These are phyloP conservation scores for Sechiopsis laciniata DNA, from an alignment of 306 rosid species.

Conservation along the genomic window DNA sequence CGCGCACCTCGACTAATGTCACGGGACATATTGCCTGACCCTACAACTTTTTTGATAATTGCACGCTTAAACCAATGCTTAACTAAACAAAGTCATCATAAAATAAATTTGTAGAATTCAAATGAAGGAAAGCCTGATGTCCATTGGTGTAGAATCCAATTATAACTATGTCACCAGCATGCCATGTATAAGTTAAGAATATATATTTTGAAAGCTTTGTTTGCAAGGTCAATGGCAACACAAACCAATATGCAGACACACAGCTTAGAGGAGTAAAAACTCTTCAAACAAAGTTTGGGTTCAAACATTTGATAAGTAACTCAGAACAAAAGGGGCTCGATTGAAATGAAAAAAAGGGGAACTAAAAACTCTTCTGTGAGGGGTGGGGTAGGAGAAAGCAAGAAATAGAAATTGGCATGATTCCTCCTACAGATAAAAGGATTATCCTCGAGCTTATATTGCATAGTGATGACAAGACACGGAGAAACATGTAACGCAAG, in stretches of 20 bases:
- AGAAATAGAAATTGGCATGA: neutral
- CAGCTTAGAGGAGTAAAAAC: neutral
- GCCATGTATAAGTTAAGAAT: neutral
- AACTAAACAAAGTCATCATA: too few species aligned
- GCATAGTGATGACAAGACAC: neutral
- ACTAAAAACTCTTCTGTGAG: neutral
- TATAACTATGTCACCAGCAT: neutral
- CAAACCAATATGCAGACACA: neutral
- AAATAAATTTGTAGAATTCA: neutral
- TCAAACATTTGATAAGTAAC: neutral
- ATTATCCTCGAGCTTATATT: neutral
- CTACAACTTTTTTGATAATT: too few species aligned
- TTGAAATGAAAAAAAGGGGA: neutral
- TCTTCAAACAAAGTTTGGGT: too few species aligned
- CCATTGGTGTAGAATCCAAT: neutral
- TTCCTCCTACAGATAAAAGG: neutral
- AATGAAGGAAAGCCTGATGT: neutral
- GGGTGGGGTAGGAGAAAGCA: neutral
- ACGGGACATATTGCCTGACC: too few species aligned
- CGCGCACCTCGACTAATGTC: too few species aligned
- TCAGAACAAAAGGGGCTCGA: neutral
- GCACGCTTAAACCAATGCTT: too few species aligned
- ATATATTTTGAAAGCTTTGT: neutral
- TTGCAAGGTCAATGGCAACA: neutral
- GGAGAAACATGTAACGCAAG: neutral